These are phyloP conservation scores for Triticum turgidum DNA, from an alignment of 176 grass and related monocot species.

Conservation along the genomic window DNA sequence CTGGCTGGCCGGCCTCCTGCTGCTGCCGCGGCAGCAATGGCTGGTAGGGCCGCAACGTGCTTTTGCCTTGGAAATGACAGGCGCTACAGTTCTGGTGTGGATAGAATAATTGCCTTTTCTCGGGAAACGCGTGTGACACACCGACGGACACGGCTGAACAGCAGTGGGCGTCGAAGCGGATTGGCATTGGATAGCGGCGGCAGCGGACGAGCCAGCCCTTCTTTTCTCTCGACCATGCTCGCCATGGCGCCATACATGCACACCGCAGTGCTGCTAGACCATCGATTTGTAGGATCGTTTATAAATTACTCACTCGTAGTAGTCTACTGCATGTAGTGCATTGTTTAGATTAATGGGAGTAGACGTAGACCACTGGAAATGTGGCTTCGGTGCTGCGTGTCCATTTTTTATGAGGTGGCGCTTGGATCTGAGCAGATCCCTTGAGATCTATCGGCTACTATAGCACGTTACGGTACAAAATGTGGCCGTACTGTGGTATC, in stretches of 20 bases:
- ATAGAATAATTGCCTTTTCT: slow-evolving; percentile 82
- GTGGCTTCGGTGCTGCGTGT: neutral
- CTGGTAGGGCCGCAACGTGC: slow-evolving; percentile 55
- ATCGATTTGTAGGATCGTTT: neutral
- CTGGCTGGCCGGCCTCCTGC: neutral
- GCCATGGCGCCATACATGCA: neutral
- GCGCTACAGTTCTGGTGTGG: slow-evolving; percentile 38
- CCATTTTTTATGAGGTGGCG: neutral
- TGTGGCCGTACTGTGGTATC: too few species aligned
- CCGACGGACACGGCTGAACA: slow-evolving; percentile 16
- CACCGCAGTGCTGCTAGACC: neutral
- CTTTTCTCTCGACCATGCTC: neutral
- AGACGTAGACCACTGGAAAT: neutral
- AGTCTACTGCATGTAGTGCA: neutral
- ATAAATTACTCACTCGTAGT: neutral
- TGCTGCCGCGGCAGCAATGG: neutral
- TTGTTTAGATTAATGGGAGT: neutral
- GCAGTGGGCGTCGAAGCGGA: slow-evolving; percentile 23
- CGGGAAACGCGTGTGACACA: slow-evolving; percentile 42
- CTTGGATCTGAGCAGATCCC: neutral
- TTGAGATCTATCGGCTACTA: neutral
- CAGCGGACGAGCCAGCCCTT: neutral
- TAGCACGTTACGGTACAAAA: too few species aligned
- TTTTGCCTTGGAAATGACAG: slow-evolving; percentile 87
- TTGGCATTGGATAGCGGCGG: slow-evolving; percentile 20